phyloP scores from a whole-genome alignment of 2,329 filamentous ascomycete genomes.

The Diaporthe sp. region DNA sequence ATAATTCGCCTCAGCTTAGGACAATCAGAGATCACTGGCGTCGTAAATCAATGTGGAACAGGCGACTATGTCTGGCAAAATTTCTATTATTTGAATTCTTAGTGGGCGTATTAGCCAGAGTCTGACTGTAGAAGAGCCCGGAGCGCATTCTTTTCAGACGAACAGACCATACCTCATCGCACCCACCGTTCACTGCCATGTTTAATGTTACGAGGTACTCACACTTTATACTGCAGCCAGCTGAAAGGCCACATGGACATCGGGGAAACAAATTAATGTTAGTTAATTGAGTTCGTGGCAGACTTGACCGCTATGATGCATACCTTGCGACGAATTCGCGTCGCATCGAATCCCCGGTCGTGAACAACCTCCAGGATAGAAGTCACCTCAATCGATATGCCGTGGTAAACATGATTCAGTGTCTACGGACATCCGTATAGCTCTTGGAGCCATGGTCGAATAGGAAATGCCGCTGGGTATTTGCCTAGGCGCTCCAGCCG shows the following conservation, averaged over 20 bases:
- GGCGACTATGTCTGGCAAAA: background rate
- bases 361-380: too few species aligned
- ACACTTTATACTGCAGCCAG: background rate
- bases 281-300: background rate
- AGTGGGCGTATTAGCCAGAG: too few species aligned
- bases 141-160: background rate
- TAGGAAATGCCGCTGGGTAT: background rate
- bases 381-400: background rate
- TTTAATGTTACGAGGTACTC: too few species aligned
- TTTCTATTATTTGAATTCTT: background rate
- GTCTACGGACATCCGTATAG: background rate
- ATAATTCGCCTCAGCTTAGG: background rate
- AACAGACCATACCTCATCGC: background rate
- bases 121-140: too few species aligned
- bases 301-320: accelerated
- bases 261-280: background rate
- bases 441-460: background rate
- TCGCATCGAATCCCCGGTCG: background rate
- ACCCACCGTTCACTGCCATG: background rate
- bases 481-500: background rate
- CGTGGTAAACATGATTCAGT: background rate
- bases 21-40: background rate
- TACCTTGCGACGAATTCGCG: too few species aligned
- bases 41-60: background rate
- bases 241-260: accelerated